Percentiles rank a stretch among this genome's conserved stretches.
Conservation (phyloP, 108 stramenopile species). For the Cylindrotheca closterium region DNA sequence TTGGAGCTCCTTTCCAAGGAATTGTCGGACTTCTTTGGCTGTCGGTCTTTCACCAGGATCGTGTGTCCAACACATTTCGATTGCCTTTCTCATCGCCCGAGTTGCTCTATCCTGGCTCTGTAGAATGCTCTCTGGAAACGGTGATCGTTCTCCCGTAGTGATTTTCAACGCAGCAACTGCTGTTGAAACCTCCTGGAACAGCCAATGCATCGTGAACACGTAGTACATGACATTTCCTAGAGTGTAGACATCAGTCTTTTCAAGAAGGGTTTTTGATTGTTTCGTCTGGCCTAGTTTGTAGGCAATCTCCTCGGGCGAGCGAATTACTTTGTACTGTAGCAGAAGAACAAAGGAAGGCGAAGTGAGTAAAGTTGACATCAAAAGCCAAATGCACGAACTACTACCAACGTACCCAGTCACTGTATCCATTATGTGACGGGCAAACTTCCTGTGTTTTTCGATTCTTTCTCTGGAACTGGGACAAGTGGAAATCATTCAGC, state of each 20-base stretch:
- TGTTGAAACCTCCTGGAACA: slow-evolving; percentile 4
- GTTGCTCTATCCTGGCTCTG: background rate
- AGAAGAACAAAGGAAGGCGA: background rate
- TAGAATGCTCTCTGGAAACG: background rate
- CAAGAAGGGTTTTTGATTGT: slow-evolving; percentile 1
- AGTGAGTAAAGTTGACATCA: background rate
- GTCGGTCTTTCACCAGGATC: slow-evolving; percentile 49
- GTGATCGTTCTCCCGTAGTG: background rate
- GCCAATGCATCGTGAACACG: slow-evolving; percentile 33
- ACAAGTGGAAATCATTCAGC: slow-evolving; percentile 73
- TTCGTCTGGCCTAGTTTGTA: background rate
- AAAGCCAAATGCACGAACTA: too few relatives aligned
- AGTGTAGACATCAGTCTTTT: slow-evolving; percentile 56
- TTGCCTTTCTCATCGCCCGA: background rate
- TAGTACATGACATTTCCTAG: slow-evolving; percentile 58
- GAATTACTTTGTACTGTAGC: background rate
- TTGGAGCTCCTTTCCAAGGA: background rate
- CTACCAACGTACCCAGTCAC: background rate
- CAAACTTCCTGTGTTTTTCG: background rate
- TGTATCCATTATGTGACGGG: background rate
- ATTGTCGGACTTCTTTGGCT: slow-evolving; percentile 36
- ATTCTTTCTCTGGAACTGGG: background rate
- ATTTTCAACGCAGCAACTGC: background rate
- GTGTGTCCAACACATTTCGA: slow-evolving; percentile 51
- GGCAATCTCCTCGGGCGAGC: background rate